phyloP scores from a whole-genome alignment of 2,329 filamentous ascomycete genomes.

The Hymenoscyphus fructigenus region DNA sequence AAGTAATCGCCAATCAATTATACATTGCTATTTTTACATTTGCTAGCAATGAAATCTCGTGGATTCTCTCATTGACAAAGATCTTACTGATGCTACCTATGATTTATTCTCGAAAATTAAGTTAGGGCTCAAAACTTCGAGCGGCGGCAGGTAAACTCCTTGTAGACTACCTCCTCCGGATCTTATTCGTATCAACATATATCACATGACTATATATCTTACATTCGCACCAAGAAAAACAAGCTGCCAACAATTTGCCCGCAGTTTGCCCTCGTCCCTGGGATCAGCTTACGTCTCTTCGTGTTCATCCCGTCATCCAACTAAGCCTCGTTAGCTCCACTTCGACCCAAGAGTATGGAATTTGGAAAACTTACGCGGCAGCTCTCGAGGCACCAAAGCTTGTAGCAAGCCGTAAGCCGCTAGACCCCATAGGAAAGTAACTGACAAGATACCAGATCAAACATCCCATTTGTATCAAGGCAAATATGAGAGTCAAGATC shows the following conservation, averaged over 20 bases:
- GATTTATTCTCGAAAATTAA: too few relatives aligned
- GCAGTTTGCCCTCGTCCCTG: not conserved
- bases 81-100: too few relatives aligned
- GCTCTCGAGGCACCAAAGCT: conserved; percentile 83
- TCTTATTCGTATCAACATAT: not conserved
- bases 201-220: conserved; percentile 2
- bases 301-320: conserved; percentile 14
- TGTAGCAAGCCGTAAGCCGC: conserved; percentile 81
- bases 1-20: too few relatives aligned
- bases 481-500: conserved; percentile 79
- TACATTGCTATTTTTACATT: too few relatives aligned
- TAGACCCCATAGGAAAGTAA: conserved; percentile 97
- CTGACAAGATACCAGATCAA: conserved; percentile 92
- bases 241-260: not conserved
- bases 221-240: not conserved
- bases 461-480: conserved; percentile 78
- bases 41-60: too few relatives aligned
- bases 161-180: not conserved
- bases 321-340: conserved; percentile 9
- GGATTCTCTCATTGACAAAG: too few relatives aligned
- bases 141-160: not conserved
- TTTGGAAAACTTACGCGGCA: conserved; percentile 47
- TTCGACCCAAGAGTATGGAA: not conserved
- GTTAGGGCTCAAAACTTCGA: not conserved
- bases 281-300: not conserved